These are phyloP conservation scores for Myochromella boudieri DNA, from an alignment of 768 basidiomycete species.

Conservation along the genomic window DNA sequence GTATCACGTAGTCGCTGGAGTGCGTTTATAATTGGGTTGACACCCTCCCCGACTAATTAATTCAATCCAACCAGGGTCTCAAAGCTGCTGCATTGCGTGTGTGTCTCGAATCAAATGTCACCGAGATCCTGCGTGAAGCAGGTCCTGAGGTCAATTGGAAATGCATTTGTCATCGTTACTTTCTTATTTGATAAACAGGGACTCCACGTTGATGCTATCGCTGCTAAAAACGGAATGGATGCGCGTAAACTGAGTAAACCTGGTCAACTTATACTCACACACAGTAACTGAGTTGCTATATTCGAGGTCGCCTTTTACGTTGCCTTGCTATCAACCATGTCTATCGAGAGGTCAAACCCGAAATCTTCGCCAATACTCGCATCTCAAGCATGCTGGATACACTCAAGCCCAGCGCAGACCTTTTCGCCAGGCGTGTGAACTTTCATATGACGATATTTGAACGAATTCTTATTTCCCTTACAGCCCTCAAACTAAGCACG, in stretches of 20 bases:
- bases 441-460: neutral
- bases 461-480: neutral
- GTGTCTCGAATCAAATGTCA: constrained; percentile 29
- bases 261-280: neutral
- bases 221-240: constrained; percentile 20
- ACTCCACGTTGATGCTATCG: constrained; percentile 29
- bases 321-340: constrained; percentile 12
- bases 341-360: neutral
- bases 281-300: neutral
- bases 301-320: constrained; percentile 14
- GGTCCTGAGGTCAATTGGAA: constrained; percentile 24
- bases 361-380: neutral
- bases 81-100: constrained; percentile 26
- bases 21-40: constrained; percentile 9
- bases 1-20: constrained; percentile 24
- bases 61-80: constrained; percentile 18
- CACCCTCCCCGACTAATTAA: neutral
- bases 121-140: constrained; percentile 35
- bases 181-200: constrained; percentile 15
- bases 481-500: neutral
- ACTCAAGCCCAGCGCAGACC: neutral
- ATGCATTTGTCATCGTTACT: neutral
- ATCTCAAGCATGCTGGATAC: neutral
- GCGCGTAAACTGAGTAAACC: constrained; percentile 27
- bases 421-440: neutral